phyloP scores from a whole-genome alignment of 805 yeast genomes.

The Millerago galiae region DNA sequence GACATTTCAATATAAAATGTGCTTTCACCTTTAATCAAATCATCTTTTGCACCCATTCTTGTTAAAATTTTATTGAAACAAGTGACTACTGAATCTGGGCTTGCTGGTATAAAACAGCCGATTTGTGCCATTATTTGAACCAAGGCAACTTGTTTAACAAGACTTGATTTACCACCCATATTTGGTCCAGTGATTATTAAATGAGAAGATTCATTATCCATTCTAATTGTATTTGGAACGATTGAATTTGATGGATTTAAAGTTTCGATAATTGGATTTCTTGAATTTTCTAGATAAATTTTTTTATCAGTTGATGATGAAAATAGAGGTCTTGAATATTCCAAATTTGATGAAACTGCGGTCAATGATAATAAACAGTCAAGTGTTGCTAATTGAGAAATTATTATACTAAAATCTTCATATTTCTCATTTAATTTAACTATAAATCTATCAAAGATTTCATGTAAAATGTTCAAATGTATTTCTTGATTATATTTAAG shows the following conservation, averaged over 20 bases:
- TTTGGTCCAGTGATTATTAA: conserved; percentile 91
- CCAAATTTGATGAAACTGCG: conserved; percentile 53
- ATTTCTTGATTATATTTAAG: conserved; percentile 58
- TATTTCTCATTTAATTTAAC: conserved; percentile 37
- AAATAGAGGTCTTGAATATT: conserved; percentile 60
- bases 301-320: conserved; percentile 33
- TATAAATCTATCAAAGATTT: conserved; percentile 44
- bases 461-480: conserved; percentile 12
- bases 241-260: conserved; percentile 24
- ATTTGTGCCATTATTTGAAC: conserved; percentile 82
- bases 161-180: conserved; percentile 97
- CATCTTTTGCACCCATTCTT: conserved; percentile 97
- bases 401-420: conserved; percentile 40
- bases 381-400: conserved; percentile 50
- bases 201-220: conserved; percentile 53
- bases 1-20: conserved; percentile 96
- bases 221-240: conserved; percentile 82
- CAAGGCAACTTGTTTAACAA: conserved; percentile 84
- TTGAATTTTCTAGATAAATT: conserved; percentile 53
- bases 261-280: conserved; percentile 85
- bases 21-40: conserved; percentile 91
- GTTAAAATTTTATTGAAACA: conserved; percentile 87
- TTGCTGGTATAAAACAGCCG: conserved; percentile 77
- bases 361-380: conserved; percentile 75
- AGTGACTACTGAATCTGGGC: conserved; percentile 60